Conservation (phyloP, 768 basidiomycete species). For the Cyclocybe cylindracea region DNA sequence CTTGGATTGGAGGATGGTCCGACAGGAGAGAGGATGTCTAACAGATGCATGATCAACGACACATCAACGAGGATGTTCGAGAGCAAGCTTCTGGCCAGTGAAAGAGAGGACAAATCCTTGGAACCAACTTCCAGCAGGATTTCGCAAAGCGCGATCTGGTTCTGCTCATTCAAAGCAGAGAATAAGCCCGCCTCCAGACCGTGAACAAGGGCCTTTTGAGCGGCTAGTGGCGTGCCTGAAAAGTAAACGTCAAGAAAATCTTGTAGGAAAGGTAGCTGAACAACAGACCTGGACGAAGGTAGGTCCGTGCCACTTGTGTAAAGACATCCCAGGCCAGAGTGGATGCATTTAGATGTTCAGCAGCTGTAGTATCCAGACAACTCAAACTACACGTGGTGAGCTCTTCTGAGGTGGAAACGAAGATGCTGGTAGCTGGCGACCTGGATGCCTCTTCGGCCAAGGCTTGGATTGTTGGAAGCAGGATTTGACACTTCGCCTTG, state of each 20-base stretch:
- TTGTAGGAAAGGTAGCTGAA: neutral
- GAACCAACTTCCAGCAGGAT: slow-evolving; percentile 56
- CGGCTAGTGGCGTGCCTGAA: slow-evolving; percentile 39
- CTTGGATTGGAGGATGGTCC: slow-evolving; percentile 42
- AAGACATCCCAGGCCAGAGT: slow-evolving; percentile 54
- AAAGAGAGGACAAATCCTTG: slow-evolving; percentile 49
- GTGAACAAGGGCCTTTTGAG: slow-evolving; percentile 41
- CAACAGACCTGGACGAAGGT: slow-evolving; percentile 48
- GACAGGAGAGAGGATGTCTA: slow-evolving; percentile 49
- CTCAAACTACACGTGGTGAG: slow-evolving; percentile 45
- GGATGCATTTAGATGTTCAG: slow-evolving; percentile 44
- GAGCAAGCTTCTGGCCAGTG: slow-evolving; percentile 50
- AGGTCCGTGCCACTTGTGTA: slow-evolving; percentile 39
- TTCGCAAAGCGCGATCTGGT: slow-evolving; percentile 55
- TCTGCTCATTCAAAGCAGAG: slow-evolving; percentile 47
- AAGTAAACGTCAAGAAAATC: neutral
- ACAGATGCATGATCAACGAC: slow-evolving; percentile 51
- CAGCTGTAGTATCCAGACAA: slow-evolving; percentile 51
- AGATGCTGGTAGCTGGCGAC: slow-evolving; percentile 11
- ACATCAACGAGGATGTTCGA: slow-evolving; percentile 50
- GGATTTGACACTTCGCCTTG: slow-evolving; percentile 45
- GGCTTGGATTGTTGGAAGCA: slow-evolving; percentile 58
- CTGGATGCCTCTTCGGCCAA: slow-evolving; percentile 25
- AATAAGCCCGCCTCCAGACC: slow-evolving; percentile 61
- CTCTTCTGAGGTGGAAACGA: slow-evolving; percentile 26